Base-by-base conservation (phyloP, 805 yeast species). In the Yarrowia hollandica region DNA sequence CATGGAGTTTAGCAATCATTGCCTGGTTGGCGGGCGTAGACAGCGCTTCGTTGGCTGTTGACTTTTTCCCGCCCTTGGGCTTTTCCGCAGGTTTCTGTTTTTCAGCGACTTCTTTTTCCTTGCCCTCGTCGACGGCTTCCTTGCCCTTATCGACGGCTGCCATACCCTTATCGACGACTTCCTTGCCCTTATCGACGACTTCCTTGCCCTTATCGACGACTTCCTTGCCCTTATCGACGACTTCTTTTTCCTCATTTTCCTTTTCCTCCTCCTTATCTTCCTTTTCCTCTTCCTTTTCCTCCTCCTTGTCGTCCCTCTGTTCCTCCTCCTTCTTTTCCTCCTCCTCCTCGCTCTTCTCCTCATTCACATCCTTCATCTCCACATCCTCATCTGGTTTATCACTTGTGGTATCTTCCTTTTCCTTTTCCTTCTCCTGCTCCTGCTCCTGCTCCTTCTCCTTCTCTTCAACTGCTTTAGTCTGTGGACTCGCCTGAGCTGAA, bases 1-100 rank as follows among this genome's bases (percentile, higher is more conserved):
- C 77, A 67, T 91, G 91, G 67, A 92, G 78, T 65, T 90, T 88
- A 4, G 87, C 83, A 64, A 92, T 90, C 88, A 92, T 89, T 62
- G 86, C 82, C 38, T 86, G 85, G 66, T 87, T 86, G 54, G 64
- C 66, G 0, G 66, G 62, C 10, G 50, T 62, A 2, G 61, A 48
- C 3, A 55, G 33, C 12, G 62, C 60, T 4, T 30, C 54, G 60
- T 39, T 65, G 64, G 25, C 62, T 2, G 52, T 22, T 60, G 15
- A 61, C 33, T 31, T 52, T n/a, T 44, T 31, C n/a, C 25, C 26
- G 19, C 25, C 5, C 21, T 46, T 30, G n/a, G 28, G 28, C 28
- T 25, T 25, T 25, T 25, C 10, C 28, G 28, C 9, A 25, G 18
- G 42, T 38, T 38, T 28, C 16, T 19, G 18, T 8, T 38, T n/a